phyloP scores from a whole-genome alignment of 768 basidiomycete genomes.

The Dictyophora rubrovolvata region DNA sequence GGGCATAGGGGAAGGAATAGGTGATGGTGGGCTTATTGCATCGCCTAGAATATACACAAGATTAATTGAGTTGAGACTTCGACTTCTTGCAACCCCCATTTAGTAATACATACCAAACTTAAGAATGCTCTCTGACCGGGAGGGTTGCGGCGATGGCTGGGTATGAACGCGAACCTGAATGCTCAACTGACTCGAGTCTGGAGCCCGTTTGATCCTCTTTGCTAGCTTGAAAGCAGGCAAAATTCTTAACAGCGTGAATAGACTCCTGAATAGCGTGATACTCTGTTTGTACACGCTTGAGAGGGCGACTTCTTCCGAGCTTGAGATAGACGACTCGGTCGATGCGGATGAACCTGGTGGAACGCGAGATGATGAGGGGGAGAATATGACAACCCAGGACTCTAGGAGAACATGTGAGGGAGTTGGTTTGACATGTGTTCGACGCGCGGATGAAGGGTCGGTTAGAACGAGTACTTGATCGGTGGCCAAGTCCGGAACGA shows the following conservation, averaged over 20 bases:
- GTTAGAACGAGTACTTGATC: slow-evolving; percentile 67
- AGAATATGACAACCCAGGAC: slow-evolving; percentile 50
- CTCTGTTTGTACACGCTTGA: slow-evolving; percentile 80
- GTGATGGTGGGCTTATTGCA: slow-evolving; percentile 12
- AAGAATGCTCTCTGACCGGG: slow-evolving; percentile 10
- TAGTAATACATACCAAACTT: slow-evolving; percentile 10
- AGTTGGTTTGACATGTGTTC: slow-evolving; percentile 57
- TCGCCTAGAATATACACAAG: slow-evolving; percentile 9
- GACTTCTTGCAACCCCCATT: not conserved
- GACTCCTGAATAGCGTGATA: slow-evolving; percentile 70
- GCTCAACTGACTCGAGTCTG: slow-evolving; percentile 32
- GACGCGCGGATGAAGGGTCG: slow-evolving; percentile 41
- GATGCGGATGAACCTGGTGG: slow-evolving; percentile 16
- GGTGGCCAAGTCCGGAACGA: slow-evolving; percentile 54
- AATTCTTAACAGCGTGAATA: slow-evolving; percentile 62
- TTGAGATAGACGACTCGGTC: slow-evolving; percentile 16
- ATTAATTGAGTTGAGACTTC: not conserved
- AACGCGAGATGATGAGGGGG: slow-evolving; percentile 3
- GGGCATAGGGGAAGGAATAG: slow-evolving; percentile 3
- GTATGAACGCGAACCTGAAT: slow-evolving; percentile 38
- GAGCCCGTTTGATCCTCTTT: slow-evolving; percentile 42
- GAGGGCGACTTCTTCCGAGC: slow-evolving; percentile 41
- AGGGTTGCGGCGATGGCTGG: not conserved
- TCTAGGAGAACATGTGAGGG: slow-evolving; percentile 65
- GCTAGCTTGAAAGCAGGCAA: slow-evolving; percentile 70